These are phyloP conservation scores for Hyaloscypha bicolor DNA, from an alignment of 495 filamentous ascomycete species.

Conservation along the genomic window DNA sequence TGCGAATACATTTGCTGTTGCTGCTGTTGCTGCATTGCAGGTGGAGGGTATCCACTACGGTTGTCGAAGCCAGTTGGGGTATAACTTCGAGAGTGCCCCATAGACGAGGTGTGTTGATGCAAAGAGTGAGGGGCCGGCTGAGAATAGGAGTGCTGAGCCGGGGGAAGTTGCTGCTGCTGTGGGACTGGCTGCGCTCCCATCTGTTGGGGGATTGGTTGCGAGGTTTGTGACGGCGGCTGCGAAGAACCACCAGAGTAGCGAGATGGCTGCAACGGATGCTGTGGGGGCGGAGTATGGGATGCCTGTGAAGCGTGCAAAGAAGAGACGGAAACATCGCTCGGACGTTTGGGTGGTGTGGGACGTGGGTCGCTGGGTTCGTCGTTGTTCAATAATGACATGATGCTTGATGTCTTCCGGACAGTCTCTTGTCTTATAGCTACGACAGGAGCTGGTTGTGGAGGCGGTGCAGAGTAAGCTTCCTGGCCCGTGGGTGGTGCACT, in stretches of 20 bases:
- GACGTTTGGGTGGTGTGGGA: conserved; percentile 50
- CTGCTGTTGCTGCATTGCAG: conserved; percentile 27
- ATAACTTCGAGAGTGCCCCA: conserved; percentile 35
- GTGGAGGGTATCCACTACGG: conserved; percentile 32
- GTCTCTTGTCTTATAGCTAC: conserved; percentile 49
- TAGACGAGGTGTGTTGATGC: conserved; percentile 36
- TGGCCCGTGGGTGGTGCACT: conserved; percentile 28
- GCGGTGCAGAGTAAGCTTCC: conserved; percentile 25
- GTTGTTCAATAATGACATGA: conserved; percentile 58
- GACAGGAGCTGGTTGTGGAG: conserved; percentile 40
- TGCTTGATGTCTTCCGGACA: conserved; percentile 54
- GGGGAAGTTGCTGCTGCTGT: conserved; percentile 34
- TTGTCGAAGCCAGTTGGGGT: conserved; percentile 35
- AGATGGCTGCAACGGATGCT: conserved; percentile 25
- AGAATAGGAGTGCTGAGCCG: conserved; percentile 33
- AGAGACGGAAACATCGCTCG: conserved; percentile 21
- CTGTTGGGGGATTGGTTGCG: conserved; percentile 19
- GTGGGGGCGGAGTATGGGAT: conserved; percentile 24
- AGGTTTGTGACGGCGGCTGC: conserved; percentile 16
- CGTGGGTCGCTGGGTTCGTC: conserved; percentile 56
- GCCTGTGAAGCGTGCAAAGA: conserved; percentile 25
- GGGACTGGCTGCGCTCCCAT: conserved; percentile 12
- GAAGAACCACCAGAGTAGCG: conserved; percentile 22
- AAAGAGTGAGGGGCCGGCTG: conserved; percentile 38
- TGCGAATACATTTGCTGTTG: conserved; percentile 28